Base-by-base conservation (phyloP, 495 filamentous ascomycete genomes). In the Hyaloscypha hepaticicola region DNA sequence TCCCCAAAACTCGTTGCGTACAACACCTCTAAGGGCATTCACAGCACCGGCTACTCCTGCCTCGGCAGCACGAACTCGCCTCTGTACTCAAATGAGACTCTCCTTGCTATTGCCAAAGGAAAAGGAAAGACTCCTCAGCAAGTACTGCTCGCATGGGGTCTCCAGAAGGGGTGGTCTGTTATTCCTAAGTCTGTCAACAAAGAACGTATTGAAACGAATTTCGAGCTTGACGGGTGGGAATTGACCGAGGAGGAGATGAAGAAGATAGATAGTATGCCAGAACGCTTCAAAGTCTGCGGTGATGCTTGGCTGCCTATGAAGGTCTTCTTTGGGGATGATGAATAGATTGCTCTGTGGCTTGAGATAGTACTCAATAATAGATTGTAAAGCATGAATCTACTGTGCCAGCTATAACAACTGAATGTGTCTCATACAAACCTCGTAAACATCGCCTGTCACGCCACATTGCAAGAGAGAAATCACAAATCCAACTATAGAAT, bases 281-380 rank as follows among this genome's bases (percentile, higher is more conserved):
- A 88, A 65, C 82, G 89, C 61, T 89, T 89, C 78, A 91, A 91
- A 84, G 86, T 91, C 60, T 91, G 87, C 65, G 82, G 79, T 24
- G 89, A 91, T 69, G 68, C 51, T 57, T 91, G 88, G 87, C 72
- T 92, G 70, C 89, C 88, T 3, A 70, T 91, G 31, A 90, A 89
- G 83, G 89, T 94, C 8, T 95, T 95, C 83, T 92, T 92, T 75
- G 91, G 90, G 11, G 90, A 93, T 74, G 92, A 92, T 69, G 90
- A 93, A 76, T 90, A 83, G 21, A 16, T 19, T 45, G 8, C 16
- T 24, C 21, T 21, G 8, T 56, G 28, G 8, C 38, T 45, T 14
- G 25, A 21, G 22, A 24, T 53, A 25, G 50, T 0, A 25, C 1
- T 25, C 21, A 11, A 53, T 8, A 11, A 53, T 25, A 53, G 50